Base-by-base conservation (phyloP, 2,329 filamentous ascomycete genomes). In the Paracamarosporium sp. region DNA sequence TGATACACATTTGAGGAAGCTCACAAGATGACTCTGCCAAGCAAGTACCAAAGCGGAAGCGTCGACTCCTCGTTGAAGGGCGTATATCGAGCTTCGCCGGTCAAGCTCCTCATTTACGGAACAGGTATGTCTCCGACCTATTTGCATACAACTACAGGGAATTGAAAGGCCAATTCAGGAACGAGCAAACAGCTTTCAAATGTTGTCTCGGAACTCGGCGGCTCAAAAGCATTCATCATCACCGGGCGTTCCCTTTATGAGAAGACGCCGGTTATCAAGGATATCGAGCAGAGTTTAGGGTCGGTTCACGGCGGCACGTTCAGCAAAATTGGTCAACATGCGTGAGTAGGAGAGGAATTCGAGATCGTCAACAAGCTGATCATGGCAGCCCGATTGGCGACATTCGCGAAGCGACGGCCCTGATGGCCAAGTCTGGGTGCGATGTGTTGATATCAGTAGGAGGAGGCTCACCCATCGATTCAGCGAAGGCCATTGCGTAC, bases 161-260 rank as follows among this genome's bases (percentile, higher is more conserved):
- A 17, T 48, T 3, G 36, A 9, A 2, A n/a, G 12, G 8, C 3
- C 20, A 1, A 4, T 7, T 2, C 13, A 76, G 73, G 73, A 17
- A 75, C 72, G 5, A 75, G 71, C 45, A 69, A 64, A 7, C 71
- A 75, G 53, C 57, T 76, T 5, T 53, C 64, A 45, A 68, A 71
- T 53, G 69, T 75, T 4, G 66, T 76, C 15, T 38, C 56, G 28
- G 72, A 76, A 56, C 65, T 76, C 8, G 72, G 73, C 15, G 68
- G 70, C 27, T 71, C 82, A 5, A 84, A 83, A 69, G 84, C 83
- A 0, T 86, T 85, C 68, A 83, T 86, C 61, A 79, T 86, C 38
- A 86, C 84, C 2, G 83, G 83, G 17, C 75, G 71, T 28, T 85
- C 84, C 1, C 77, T 86, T 1, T 81, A 82, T 27, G 82, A 76